phyloP scores from a whole-genome alignment of 1,284 basidiomycete genomes.

The Anthracocystis walkeri region DNA sequence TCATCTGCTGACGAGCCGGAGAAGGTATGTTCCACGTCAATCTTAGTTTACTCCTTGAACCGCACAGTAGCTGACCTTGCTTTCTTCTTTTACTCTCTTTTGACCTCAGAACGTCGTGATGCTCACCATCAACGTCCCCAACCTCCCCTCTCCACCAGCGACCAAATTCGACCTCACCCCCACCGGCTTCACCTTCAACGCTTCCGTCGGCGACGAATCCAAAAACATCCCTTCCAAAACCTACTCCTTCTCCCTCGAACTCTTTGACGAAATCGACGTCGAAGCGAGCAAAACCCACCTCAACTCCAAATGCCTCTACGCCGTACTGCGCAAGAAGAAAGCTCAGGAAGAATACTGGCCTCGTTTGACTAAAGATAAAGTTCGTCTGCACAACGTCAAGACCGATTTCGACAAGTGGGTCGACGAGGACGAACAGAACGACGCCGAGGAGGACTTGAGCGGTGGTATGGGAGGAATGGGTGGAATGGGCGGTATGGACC shows the following conservation, averaged over 20 bases:
- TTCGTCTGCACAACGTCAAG: conserved; percentile 70
- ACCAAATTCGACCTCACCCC: conserved; percentile 65
- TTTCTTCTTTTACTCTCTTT: neutral
- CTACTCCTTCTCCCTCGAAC: conserved; percentile 65
- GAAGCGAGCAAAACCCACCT: conserved; percentile 63
- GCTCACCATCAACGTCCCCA: conserved; percentile 69
- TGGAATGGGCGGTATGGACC: conserved; percentile 62
- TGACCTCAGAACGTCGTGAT: conserved; percentile 68
- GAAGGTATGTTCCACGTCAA: conserved; percentile 41
- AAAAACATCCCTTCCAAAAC: conserved; percentile 63
- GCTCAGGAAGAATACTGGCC: conserved; percentile 69
- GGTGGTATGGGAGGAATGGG: conserved; percentile 71
- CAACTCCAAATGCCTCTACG: conserved; percentile 66
- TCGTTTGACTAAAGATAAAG: conserved; percentile 69
- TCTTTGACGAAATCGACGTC: conserved; percentile 67
- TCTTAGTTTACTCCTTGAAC: neutral
- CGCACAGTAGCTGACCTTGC: conserved; percentile 3
- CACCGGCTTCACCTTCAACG: conserved; percentile 59
- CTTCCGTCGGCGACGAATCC: conserved; percentile 54
- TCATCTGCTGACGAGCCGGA: conserved; percentile 61
- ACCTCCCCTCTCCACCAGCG: conserved; percentile 59
- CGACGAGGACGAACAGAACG: conserved; percentile 70
- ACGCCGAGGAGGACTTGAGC: conserved; percentile 48
- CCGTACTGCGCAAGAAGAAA: conserved; percentile 67
- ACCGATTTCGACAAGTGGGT: conserved; percentile 71